Evolutionary conservation across 2,329 filamentous ascomycete species (phyloP).

Genomic region (Exophiala sp.): DNA sequence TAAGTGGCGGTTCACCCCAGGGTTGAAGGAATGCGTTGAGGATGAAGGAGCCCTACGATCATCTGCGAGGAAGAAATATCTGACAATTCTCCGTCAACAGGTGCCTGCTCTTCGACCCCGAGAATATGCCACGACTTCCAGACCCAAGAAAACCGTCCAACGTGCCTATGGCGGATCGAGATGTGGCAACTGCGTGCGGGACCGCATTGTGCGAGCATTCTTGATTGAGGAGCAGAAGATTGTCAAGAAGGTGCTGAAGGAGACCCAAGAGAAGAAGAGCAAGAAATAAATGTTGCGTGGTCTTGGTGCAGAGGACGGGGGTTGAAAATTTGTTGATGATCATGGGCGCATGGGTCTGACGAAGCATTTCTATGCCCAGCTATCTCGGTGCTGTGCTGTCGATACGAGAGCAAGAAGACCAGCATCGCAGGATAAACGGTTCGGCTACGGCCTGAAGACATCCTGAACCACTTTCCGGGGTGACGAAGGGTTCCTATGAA

Average conservation of each 20-base stretch:
- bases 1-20: constrained; percentile 54
- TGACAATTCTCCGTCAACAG: constrained; percentile 43
- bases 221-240: constrained; percentile 99
- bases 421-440: background rate
- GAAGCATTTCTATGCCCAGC: background rate
- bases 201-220: constrained; percentile 96
- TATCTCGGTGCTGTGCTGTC: constrained; percentile 1
- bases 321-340: constrained; percentile 7
- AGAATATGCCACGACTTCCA: constrained; percentile 94
- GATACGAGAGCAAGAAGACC: background rate
- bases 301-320: background rate
- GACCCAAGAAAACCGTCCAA: constrained; percentile 99
- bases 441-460: background rate
- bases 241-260: constrained; percentile 99
- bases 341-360: constrained; percentile 2
- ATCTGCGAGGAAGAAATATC: background rate
- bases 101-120: constrained; percentile 94
- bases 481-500: background rate
- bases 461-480: background rate
- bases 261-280: constrained; percentile 71
- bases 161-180: constrained; percentile 97
- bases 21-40: background rate
- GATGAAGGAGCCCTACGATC: background rate
- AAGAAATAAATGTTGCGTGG: constrained; percentile 48
- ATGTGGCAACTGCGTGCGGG: constrained; percentile 97